Percentiles rank a stretch among this genome's conserved stretches.
Evolutionary conservation across 1,284 basidiomycete genomes (phyloP).

Genomic region (Leccinum solheimii): DNA sequence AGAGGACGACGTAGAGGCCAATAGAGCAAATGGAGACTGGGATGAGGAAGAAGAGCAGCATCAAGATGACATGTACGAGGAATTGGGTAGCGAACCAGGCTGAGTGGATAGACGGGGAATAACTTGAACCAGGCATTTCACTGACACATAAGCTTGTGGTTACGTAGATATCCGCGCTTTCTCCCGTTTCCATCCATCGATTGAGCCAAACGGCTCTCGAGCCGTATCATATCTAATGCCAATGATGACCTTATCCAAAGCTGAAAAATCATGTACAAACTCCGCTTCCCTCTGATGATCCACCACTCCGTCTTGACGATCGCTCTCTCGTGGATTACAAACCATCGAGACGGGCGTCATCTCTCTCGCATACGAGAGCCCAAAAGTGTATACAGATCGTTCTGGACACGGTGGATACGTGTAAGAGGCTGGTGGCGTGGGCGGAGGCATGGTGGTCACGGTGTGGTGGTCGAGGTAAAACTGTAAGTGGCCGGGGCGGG

Average conservation of each 20-base stretch:
- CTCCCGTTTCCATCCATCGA: no score
- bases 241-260: slow-evolving; percentile 49
- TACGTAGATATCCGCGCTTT: no score
- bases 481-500: slow-evolving; percentile 65
- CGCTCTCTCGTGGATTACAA: slow-evolving; percentile 64
- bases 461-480: slow-evolving; percentile 50
- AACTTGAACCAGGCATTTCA: no score
- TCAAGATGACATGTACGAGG: background rate
- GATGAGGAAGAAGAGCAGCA: background rate
- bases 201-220: no score
- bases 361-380: slow-evolving; percentile 78
- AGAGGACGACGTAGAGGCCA: no score
- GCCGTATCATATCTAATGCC: no score
- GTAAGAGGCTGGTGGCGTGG: slow-evolving; percentile 26
- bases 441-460: slow-evolving; percentile 32
- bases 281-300: slow-evolving; percentile 50
- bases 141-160: no score
- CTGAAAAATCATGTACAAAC: slow-evolving; percentile 73
- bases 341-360: slow-evolving; percentile 69
- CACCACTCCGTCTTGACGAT: slow-evolving; percentile 67
- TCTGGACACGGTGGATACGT: slow-evolving; percentile 54
- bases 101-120: background rate
- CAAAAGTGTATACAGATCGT: slow-evolving; percentile 65
- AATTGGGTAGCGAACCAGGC: background rate
- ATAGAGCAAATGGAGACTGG: no score